phyloP scores from a whole-genome alignment of 1,284 basidiomycete species.

The Ceratobasidium sp. region DNA sequence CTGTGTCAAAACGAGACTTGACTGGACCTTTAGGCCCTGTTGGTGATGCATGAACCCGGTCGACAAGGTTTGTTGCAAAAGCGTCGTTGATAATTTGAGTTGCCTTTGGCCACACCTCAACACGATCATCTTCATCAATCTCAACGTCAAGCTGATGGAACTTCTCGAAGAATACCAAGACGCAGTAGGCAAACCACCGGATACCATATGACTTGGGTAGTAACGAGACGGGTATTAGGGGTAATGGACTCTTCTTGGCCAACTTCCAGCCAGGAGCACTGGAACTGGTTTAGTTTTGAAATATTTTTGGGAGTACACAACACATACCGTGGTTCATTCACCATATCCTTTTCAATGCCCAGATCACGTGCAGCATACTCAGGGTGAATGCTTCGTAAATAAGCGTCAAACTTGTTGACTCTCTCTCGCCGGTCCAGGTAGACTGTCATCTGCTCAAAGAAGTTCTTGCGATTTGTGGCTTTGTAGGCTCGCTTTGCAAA shows the following conservation, averaged over 20 bases:
- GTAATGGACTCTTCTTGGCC: neutral
- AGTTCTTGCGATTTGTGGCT: constrained; percentile 30
- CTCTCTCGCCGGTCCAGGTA: constrained; percentile 32
- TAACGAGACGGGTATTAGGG: neutral
- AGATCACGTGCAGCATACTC: neutral
- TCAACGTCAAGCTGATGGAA: neutral
- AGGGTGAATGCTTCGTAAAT: neutral
- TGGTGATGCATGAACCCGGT: neutral
- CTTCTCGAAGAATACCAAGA: neutral
- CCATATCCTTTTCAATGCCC: neutral
- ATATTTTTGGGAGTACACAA: no score
- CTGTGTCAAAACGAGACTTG: constrained; percentile 21
- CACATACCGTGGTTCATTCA: neutral
- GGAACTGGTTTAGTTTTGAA: neutral
- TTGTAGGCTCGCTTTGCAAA: constrained; percentile 40
- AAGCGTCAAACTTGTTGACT: constrained; percentile 10
- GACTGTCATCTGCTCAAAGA: constrained; percentile 23
- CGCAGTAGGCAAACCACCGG: neutral
- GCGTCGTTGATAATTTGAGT: neutral
- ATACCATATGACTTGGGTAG: neutral
- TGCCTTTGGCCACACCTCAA: neutral
- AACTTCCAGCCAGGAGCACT: neutral
- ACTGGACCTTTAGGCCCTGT: neutral
- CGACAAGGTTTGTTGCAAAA: neutral
- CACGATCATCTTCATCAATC: neutral